phyloP scores from a whole-genome alignment of 23 red algal genomes.

The Porphyridium purpureum region DNA sequence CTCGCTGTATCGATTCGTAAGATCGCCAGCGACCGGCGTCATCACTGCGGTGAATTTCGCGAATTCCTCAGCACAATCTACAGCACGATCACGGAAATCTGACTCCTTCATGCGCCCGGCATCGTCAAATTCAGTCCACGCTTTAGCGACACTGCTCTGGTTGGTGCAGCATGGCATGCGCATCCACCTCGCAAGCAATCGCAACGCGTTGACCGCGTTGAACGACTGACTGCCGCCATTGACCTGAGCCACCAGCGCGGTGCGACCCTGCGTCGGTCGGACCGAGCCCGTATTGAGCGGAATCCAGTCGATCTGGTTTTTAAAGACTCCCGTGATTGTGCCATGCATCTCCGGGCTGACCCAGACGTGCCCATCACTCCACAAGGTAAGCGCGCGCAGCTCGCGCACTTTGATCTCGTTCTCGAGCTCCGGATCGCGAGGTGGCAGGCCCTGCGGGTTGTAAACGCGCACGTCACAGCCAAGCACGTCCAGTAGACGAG shows the following conservation, averaged over 20 bases:
- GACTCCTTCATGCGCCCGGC: constrained; percentile 48
- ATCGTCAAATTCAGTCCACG: constrained; percentile 75
- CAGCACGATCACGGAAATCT: constrained; percentile 46
- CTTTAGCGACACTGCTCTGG: constrained; percentile 43
- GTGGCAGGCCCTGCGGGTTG: constrained; percentile 39
- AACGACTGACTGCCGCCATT: constrained; percentile 38
- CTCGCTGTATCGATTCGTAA: constrained; percentile 50
- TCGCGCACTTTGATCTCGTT: constrained; percentile 60
- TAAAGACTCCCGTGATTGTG: constrained; percentile 34
- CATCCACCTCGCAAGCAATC: constrained; percentile 64
- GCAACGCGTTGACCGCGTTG: constrained; percentile 52
- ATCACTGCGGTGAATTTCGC: constrained; percentile 32
- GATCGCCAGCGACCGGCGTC: constrained; percentile 13
- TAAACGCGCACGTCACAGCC: constrained; percentile 36
- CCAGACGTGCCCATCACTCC: constrained; percentile 68
- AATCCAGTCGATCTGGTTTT: constrained; percentile 76
- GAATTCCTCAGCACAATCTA: constrained; percentile 63
- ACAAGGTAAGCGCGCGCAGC: constrained; percentile 27
- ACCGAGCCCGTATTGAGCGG: constrained; percentile 49
- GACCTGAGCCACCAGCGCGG: constrained; percentile 45
- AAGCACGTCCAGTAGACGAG: constrained; percentile 23
- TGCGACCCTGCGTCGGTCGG: constrained; percentile 48
- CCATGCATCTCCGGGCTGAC: constrained; percentile 50
- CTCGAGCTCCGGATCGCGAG: constrained; percentile 31
- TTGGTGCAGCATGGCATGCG: constrained; percentile 54